Percentiles rank a stretch among this genome's conserved stretches.
Evolutionary conservation across 352 stramenopile genomes (phyloP).

Genomic region (Globisporangium uncinulatum): DNA sequence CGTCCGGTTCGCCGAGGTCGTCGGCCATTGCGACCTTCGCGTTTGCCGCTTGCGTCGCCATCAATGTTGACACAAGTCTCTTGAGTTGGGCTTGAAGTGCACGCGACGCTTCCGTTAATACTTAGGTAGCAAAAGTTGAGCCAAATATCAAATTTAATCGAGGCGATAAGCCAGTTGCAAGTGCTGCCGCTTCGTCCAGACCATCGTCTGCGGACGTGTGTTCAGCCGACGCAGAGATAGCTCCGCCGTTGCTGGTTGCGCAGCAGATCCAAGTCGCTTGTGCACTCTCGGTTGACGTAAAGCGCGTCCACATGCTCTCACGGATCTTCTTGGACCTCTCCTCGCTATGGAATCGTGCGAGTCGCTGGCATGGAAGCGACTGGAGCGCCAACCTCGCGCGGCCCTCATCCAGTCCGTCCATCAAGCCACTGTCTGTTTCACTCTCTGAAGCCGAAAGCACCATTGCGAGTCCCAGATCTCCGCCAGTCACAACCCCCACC

Average conservation of each 20-base stretch:
- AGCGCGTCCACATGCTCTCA: slow-evolving; percentile 42
- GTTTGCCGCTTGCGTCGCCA: slow-evolving; percentile 13
- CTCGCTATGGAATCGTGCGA: slow-evolving; percentile 33
- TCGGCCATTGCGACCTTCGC: slow-evolving; percentile 31
- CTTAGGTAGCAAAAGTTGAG: background rate
- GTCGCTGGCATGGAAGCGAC: slow-evolving; percentile 34
- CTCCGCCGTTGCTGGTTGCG: slow-evolving; percentile 7
- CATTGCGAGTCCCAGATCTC: slow-evolving; percentile 27
- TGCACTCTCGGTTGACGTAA: slow-evolving; percentile 22
- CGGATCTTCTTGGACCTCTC: slow-evolving; percentile 17
- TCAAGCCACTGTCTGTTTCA: slow-evolving; percentile 8
- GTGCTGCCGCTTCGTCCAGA: slow-evolving; percentile 12
- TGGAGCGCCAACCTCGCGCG: slow-evolving; percentile 20
- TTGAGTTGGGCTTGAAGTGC: background rate
- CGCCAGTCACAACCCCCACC: slow-evolving; percentile 8
- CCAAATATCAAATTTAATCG: background rate
- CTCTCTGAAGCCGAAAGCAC: slow-evolving; percentile 21
- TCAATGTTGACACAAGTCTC: no score
- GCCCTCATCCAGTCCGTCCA: slow-evolving; percentile 14
- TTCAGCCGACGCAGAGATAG: background rate
- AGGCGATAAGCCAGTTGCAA: no score
- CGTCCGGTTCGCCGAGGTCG: slow-evolving; percentile 50
- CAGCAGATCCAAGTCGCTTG: slow-evolving; percentile 52
- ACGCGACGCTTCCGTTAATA: no score
- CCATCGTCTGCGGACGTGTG: slow-evolving; percentile 5